Evolutionary conservation across 306 rosid genomes (phyloP).

Genomic region (Medicago arabica): DNA sequence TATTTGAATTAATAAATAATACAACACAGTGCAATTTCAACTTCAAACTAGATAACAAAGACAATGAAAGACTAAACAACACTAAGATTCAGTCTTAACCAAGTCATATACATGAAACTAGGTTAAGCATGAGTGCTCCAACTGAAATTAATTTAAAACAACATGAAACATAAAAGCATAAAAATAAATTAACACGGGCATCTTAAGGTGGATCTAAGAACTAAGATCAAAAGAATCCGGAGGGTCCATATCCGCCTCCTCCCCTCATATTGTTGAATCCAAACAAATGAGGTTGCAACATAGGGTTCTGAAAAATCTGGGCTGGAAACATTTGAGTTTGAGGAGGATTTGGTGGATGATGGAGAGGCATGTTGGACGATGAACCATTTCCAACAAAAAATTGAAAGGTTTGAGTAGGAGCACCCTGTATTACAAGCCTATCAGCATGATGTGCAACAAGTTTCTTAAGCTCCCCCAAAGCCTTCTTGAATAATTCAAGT

Average conservation of each 20-base stretch:
- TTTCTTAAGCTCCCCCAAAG: conserved; percentile 1
- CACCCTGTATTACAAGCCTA: background rate
- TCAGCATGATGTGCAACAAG: background rate
- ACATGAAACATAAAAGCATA: background rate
- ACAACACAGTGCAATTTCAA: no score
- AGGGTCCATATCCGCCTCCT: background rate
- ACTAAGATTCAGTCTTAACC: background rate
- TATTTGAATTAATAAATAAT: background rate
- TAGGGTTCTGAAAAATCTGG: background rate
- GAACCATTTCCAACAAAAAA: background rate
- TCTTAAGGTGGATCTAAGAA: background rate
- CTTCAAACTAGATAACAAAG: background rate
- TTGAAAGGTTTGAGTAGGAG: background rate
- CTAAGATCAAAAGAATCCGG: conserved; percentile 3
- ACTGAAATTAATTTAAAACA: background rate
- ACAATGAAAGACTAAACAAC: background rate
- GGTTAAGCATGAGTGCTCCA: background rate
- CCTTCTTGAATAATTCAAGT: background rate
- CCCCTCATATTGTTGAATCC: conserved; percentile 27
- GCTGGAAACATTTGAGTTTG: background rate
- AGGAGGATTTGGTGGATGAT: background rate
- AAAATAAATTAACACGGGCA: background rate
- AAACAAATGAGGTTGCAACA: conserved; percentile 28
- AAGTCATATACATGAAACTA: conserved; percentile 2
- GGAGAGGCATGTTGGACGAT: background rate